These are phyloP conservation scores for Lactuca saligna DNA, from an alignment of 129 eudicot genomes.

Conservation along the genomic window DNA sequence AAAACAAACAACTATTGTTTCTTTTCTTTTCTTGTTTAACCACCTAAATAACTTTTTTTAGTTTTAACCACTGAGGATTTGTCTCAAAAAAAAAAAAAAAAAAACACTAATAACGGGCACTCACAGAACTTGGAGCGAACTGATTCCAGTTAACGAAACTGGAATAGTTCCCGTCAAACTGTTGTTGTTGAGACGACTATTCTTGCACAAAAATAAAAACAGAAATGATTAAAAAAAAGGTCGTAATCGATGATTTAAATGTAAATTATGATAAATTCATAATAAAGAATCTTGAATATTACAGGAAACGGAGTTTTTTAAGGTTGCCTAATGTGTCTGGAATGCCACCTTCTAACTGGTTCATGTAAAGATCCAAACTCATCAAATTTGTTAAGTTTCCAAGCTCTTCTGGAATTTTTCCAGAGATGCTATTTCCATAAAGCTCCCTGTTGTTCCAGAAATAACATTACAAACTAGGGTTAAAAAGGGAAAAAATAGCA, in stretches of 20 bases:
- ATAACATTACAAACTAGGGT: neutral
- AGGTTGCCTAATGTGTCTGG: constrained; percentile 65
- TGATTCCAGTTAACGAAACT: constrained; percentile 48
- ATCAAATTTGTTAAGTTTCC: constrained; percentile 73
- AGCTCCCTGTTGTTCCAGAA: constrained; percentile 48
- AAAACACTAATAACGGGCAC: constrained; percentile 25
- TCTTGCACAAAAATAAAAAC: constrained; percentile 30
- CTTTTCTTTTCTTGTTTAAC: too few relatives aligned
- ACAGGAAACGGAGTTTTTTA: constrained; percentile 65
- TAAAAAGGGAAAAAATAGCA: too few relatives aligned
- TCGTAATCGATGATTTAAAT: neutral
- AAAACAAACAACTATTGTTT: neutral
- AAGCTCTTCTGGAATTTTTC: constrained; percentile 54
- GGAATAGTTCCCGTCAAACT: constrained; percentile 66
- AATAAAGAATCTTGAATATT: constrained; percentile 14
- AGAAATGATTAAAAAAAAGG: too few relatives aligned
- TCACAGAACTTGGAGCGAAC: constrained; percentile 69
- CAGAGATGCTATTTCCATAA: constrained; percentile 58
- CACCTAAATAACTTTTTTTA: too few relatives aligned
- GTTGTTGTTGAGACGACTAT: constrained; percentile 86
- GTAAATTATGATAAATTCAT: neutral
- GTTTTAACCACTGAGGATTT: too few relatives aligned
- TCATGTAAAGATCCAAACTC: constrained; percentile 77
- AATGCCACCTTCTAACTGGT: constrained; percentile 50
- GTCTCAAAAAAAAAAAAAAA: neutral